phyloP scores from a whole-genome alignment of 306 rosid genomes.

The Fagus sylvatica region DNA sequence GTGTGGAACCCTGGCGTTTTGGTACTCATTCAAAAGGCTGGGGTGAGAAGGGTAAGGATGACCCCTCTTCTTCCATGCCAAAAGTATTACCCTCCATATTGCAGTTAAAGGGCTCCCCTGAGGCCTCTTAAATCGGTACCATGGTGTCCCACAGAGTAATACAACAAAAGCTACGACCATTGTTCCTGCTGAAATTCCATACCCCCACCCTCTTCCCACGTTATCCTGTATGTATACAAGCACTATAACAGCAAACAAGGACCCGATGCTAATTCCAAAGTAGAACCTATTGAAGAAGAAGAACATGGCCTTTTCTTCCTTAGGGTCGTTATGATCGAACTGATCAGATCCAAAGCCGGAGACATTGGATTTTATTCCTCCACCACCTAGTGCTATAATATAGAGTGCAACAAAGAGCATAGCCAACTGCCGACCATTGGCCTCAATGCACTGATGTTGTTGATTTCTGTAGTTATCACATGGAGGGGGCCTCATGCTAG shows the following conservation, averaged over 20 bases:
- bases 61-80: conserved; percentile 84
- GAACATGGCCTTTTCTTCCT: conserved; percentile 79
- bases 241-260: conserved; percentile 73
- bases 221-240: conserved; percentile 85
- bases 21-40: conserved; percentile 59
- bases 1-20: conserved; percentile 58
- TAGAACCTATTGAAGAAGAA: conserved; percentile 97
- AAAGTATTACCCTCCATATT: conserved; percentile 75
- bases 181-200: conserved; percentile 86
- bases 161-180: conserved; percentile 56
- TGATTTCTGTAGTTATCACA: conserved; percentile 52
- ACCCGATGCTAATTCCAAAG: conserved; percentile 76
- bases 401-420: conserved; percentile 76
- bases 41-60: conserved; percentile 58
- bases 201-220: conserved; percentile 84
- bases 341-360: conserved; percentile 90
- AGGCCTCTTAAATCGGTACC: conserved; percentile 72
- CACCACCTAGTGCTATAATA: conserved; percentile 74
- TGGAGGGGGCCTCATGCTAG: conserved; percentile 71
- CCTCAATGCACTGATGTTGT: conserved; percentile 63
- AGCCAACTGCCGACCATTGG: conserved; percentile 55
- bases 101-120: conserved; percentile 82
- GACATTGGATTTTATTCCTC: conserved; percentile 91
- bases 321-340: conserved; percentile 61
- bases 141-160: conserved; percentile 61